A percentile compares a stretch with the other conserved stretches of the same genome.
Evolutionary conservation across 805 yeast species (phyloP).

Genomic region (Cephaloascus fragrans): DNA sequence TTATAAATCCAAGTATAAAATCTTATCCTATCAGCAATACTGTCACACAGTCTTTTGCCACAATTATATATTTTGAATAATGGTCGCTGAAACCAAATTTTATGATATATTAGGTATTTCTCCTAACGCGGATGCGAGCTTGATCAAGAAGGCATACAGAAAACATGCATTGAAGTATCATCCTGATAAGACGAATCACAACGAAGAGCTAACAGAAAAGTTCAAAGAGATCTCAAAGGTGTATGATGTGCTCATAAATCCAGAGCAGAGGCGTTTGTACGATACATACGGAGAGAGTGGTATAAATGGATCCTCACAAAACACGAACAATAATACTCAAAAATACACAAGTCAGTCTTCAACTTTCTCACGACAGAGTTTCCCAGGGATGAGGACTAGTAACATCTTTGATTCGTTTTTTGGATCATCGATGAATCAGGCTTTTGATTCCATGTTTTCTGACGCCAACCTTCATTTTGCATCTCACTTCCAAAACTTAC

Average conservation of each 20-base stretch:
- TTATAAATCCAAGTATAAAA: too few relatives aligned
- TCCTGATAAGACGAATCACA: conserved; percentile 53
- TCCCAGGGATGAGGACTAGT: too few relatives aligned
- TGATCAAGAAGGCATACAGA: conserved; percentile 16
- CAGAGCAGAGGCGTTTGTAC: conserved; percentile 33
- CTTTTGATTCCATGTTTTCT: background rate
- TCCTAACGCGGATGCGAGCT: conserved; percentile 11
- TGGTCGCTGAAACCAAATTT: background rate
- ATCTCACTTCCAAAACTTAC: background rate
- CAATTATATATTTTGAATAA: too few relatives aligned
- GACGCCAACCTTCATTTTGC: background rate
- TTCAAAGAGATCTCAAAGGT: conserved; percentile 61
- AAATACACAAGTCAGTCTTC: background rate
- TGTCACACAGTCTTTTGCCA: too few relatives aligned
- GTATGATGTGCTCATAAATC: conserved; percentile 50
- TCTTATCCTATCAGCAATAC: too few relatives aligned
- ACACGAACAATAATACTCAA: background rate
- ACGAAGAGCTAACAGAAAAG: conserved; percentile 36
- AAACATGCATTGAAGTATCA: conserved; percentile 41
- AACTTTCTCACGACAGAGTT: background rate
- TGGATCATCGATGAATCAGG: background rate
- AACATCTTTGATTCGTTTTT: background rate
- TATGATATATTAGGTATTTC: conserved; percentile 1
- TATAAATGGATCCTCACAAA: conserved; percentile 15
- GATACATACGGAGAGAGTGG: conserved; percentile 44